phyloP scores from a whole-genome alignment of 2,329 filamentous ascomycete genomes.

The Xylariaceae sp. region DNA sequence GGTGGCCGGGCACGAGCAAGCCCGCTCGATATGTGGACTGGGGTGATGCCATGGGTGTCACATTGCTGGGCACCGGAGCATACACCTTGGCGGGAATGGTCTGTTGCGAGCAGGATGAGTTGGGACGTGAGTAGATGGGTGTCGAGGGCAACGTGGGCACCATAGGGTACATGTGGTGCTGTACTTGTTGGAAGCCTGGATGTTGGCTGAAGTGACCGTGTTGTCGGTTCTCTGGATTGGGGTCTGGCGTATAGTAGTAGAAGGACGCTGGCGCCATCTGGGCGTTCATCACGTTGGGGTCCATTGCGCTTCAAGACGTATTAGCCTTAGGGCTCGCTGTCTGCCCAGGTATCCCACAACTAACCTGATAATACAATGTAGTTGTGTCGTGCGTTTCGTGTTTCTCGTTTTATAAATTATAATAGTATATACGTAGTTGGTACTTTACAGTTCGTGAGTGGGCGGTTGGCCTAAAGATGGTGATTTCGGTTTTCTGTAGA shows the following conservation, averaged over 20 bases:
- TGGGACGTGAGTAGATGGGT: conserved; percentile 62
- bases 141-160: conserved; percentile 59
- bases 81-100: conserved; percentile 48
- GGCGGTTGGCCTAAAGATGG: conserved; percentile 35
- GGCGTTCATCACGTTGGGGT: conserved; percentile 52
- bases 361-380: conserved; percentile 31
- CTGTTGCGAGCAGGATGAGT: conserved; percentile 60
- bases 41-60: conserved; percentile 75
- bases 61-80: conserved; percentile 55
- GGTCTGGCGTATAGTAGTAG: conserved; percentile 83
- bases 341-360: conserved; percentile 10
- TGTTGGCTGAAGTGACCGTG: conserved; percentile 72
- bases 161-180: conserved; percentile 50
- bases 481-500: conserved; percentile 31
- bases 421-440: conserved; percentile 26
- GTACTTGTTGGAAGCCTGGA: conserved; percentile 51
- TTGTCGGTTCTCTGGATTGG: conserved; percentile 66
- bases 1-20: conserved; percentile 43
- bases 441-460: conserved; percentile 29
- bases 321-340: conserved; percentile 23
- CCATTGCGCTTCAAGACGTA: conserved; percentile 47
- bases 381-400: conserved; percentile 15
- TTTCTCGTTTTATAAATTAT: conserved; percentile 29
- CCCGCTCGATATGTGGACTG: conserved; percentile 72
- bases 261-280: conserved; percentile 72